phyloP scores from a whole-genome alignment of 2,329 filamentous ascomycete species.

The Stachybotrys chlorohalonatus region DNA sequence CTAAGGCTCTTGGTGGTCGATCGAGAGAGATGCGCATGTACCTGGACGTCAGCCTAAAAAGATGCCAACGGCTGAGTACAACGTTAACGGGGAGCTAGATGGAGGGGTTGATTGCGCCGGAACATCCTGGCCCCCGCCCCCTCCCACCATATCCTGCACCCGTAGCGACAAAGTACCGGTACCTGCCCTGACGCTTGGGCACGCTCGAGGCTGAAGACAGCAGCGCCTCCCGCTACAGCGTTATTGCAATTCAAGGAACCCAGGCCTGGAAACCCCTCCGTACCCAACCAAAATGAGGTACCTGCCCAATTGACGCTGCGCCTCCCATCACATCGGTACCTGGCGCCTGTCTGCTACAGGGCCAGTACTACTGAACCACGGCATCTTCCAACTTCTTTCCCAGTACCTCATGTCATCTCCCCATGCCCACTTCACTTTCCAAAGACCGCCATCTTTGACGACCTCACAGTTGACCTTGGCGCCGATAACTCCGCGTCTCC shows the following conservation, averaged over 20 bases:
- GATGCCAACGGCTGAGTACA: constrained; percentile 1
- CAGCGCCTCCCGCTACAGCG: too few species aligned
- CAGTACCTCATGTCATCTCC: neutral
- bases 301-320: neutral
- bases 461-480: neutral
- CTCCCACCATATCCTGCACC: neutral
- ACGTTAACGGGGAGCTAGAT: constrained; percentile 4
- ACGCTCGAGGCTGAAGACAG: too few species aligned
- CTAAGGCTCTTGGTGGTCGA: neutral
- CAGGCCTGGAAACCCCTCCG: neutral
- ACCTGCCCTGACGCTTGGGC: too few species aligned
- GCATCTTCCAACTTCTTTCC: neutral
- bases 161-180: too few species aligned
- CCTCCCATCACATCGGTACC: too few species aligned
- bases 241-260: neutral
- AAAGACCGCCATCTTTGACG: neutral
- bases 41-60: neutral
- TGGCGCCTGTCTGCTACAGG: too few species aligned
- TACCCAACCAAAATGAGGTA: neutral
- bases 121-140: neutral
- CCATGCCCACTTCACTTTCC: neutral
- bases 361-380: too few species aligned
- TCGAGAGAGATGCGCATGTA: neutral
- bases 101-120: constrained; percentile 1
- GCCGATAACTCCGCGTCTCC: neutral